Conservation (phyloP, 441 rosid genomes). For the Cnidoscolus chayamansa region DNA sequence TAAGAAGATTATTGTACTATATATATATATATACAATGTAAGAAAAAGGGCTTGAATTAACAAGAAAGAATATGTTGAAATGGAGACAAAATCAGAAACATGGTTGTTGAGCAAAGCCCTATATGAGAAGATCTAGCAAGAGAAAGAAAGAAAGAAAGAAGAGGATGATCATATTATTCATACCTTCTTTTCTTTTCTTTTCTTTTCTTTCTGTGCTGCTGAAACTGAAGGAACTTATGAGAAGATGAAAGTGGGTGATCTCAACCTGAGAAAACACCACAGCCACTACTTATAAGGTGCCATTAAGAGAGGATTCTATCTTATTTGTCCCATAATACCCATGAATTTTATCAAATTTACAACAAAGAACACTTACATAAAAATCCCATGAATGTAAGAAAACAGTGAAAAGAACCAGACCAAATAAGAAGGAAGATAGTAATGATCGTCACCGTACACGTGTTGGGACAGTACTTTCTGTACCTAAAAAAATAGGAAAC, state of each 20-base stretch:
- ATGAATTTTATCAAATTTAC: neutral
- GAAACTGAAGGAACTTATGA: neutral
- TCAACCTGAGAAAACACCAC: slow-evolving; percentile 17
- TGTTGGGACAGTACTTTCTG: slow-evolving; percentile 36
- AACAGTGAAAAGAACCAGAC: neutral
- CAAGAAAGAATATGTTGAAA: neutral
- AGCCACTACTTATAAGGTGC: slow-evolving; percentile 26
- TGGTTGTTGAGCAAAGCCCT: neutral
- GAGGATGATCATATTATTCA: neutral
- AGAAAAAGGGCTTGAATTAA: neutral
- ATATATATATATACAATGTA: neutral
- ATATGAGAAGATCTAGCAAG: neutral
- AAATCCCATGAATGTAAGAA: neutral
- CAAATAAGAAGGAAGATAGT: slow-evolving; percentile 17
- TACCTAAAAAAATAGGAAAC: neutral
- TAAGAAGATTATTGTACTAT: neutral
- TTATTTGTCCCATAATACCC: slow-evolving; percentile 36
- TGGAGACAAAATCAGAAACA: neutral
- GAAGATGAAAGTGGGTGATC: neutral
- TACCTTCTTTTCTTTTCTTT: neutral
- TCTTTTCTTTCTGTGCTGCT: too few relatives aligned
- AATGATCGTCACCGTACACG: slow-evolving; percentile 45
- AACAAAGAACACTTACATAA: neutral
- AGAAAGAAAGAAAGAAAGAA: neutral
- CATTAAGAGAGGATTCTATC: slow-evolving; percentile 1